phyloP scores from a whole-genome alignment of 495 filamentous ascomycete genomes.

The Neurospora sp. region DNA sequence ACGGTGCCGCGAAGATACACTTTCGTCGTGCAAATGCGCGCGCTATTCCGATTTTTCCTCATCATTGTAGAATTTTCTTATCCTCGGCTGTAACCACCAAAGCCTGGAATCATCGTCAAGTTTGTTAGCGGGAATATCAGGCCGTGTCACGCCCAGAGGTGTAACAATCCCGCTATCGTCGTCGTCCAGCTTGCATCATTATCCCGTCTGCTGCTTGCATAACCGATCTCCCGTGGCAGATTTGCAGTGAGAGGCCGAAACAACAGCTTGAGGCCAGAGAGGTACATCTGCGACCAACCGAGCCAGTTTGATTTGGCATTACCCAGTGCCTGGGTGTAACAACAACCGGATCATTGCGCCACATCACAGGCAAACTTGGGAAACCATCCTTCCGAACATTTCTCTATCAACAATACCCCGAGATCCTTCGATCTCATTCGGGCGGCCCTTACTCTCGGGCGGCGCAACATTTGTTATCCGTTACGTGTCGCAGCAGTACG shows the following conservation, averaged over 20 bases:
- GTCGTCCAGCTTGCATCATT: background rate
- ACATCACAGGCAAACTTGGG: background rate
- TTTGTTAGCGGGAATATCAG: background rate
- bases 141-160: background rate
- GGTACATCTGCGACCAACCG: background rate
- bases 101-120: background rate
- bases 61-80: background rate
- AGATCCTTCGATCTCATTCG: background rate
- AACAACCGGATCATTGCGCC: background rate
- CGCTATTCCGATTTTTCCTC: background rate
- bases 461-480: background rate
- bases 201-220: background rate
- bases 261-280: background rate
- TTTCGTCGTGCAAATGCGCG: background rate
- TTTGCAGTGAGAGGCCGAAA: background rate
- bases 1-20: background rate
- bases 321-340: background rate
- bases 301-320: background rate
- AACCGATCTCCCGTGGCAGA: background rate
- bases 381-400: background rate
- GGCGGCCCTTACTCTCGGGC: background rate
- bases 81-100: background rate
- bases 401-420: background rate
- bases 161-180: background rate
- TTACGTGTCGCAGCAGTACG: background rate